These are phyloP conservation scores for Coemansia sp. DNA, from an alignment of 192 early-diverging fungal genomes.

Conservation along the genomic window DNA sequence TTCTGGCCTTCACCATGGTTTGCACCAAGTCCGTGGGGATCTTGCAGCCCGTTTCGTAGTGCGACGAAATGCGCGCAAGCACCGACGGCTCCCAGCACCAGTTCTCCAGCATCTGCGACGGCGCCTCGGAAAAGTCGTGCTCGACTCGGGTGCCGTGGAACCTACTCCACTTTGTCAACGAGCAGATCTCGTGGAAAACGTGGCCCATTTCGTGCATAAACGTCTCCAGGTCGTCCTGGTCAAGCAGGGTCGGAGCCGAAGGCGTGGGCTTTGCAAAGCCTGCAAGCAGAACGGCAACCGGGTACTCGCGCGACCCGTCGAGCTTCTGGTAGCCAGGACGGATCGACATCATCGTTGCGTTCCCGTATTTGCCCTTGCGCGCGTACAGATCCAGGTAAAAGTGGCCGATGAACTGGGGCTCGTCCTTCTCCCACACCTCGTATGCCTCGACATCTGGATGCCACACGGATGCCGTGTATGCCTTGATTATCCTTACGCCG, in stretches of 20 bases:
- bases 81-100: constrained; percentile 59
- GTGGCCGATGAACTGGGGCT: constrained; percentile 58
- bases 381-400: constrained; percentile 72
- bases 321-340: constrained; percentile 53
- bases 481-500: constrained; percentile 58
- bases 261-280: constrained; percentile 57
- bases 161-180: constrained; percentile 56
- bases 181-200: constrained; percentile 58
- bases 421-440: constrained; percentile 65
- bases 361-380: constrained; percentile 59
- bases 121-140: constrained; percentile 74
- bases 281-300: constrained; percentile 58
- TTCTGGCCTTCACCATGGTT: background rate
- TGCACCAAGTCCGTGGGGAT: constrained; percentile 60
- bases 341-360: constrained; percentile 45
- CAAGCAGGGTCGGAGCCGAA: constrained; percentile 62
- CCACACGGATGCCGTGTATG: constrained; percentile 58
- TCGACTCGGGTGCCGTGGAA: constrained; percentile 43
- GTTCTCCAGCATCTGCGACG: constrained; percentile 75
- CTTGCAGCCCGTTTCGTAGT: constrained; percentile 58
- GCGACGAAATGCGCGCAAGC: constrained; percentile 53
- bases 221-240: constrained; percentile 66
- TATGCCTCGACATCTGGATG: constrained; percentile 68
- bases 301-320: constrained; percentile 50
- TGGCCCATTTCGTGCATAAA: constrained; percentile 74